These are phyloP conservation scores for Biscogniauxia marginata DNA, from an alignment of 2,329 filamentous ascomycete genomes.

Conservation along the genomic window DNA sequence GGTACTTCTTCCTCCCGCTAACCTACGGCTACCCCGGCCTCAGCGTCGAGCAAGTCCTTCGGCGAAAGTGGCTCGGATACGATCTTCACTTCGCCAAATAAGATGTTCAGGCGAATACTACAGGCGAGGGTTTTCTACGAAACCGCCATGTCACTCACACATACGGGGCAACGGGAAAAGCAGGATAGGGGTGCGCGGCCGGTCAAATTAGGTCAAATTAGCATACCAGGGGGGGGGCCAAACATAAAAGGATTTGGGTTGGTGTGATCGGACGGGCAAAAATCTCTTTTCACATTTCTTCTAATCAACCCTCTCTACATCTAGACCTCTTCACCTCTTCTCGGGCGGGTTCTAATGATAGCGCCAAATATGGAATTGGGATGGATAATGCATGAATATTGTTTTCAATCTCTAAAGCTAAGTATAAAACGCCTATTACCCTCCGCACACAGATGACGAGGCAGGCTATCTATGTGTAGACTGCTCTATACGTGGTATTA, in stretches of 20 bases:
- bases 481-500: no score
- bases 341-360: not conserved
- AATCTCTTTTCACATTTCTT: not conserved
- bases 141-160: not conserved
- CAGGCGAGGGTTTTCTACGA: not conserved
- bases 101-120: constrained; percentile 15
- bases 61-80: constrained; percentile 94
- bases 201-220: no score
- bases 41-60: constrained; percentile 71
- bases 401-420: no score
- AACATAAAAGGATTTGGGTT: not conserved
- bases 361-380: no score
- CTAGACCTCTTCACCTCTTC: no score
- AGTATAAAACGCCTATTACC: no score
- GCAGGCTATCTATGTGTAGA: no score
- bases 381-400: no score
- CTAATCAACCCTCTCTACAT: not conserved
- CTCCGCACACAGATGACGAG: no score
- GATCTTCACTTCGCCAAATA: constrained; percentile 99
- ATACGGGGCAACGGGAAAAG: not conserved
- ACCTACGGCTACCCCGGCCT: constrained; percentile 95
- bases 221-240: no score
- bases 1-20: constrained; percentile 90
- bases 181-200: not conserved
- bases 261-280: not conserved